phyloP scores from a whole-genome alignment of 192 early-diverging fungal genomes.

The Gryganskiella cystojenkinii region DNA sequence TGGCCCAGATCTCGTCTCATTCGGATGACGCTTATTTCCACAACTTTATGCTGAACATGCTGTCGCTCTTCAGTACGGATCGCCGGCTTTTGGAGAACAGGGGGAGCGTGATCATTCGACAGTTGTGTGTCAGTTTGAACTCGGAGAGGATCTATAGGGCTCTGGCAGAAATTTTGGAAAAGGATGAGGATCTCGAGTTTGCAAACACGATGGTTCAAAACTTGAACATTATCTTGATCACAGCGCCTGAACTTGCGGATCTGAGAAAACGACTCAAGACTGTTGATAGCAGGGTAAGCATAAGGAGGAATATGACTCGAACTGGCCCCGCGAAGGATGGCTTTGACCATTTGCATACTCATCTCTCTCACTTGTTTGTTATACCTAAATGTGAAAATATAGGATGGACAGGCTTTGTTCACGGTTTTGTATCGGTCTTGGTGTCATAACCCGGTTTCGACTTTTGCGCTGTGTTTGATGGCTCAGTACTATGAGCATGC shows the following conservation, averaged over 20 bases:
- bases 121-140: constrained; percentile 90
- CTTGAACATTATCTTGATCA: constrained; percentile 95
- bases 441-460: constrained; percentile 97
- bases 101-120: constrained; percentile 92
- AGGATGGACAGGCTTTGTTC: constrained; percentile 89
- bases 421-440: constrained; percentile 89
- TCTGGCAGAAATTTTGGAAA: constrained; percentile 88
- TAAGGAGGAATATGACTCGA: background rate
- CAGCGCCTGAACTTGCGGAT: constrained; percentile 89
- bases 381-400: too few relatives aligned
- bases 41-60: constrained; percentile 89
- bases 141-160: constrained; percentile 92
- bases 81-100: constrained; percentile 88
- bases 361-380: background rate
- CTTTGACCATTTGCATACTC: too few relatives aligned
- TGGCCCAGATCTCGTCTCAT: constrained; percentile 93
- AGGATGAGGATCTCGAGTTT: constrained; percentile 94
- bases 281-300: constrained; percentile 70
- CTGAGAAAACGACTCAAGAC: constrained; percentile 84
- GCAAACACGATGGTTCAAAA: constrained; percentile 98
- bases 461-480: constrained; percentile 93
- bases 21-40: constrained; percentile 90
- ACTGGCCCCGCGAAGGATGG: too few relatives aligned
- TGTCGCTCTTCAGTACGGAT: constrained; percentile 92
- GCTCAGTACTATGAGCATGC: constrained; percentile 98